These are phyloP conservation scores for Amesomyces nigricolor DNA, from an alignment of 2,329 filamentous ascomycete species.

Conservation along the genomic window DNA sequence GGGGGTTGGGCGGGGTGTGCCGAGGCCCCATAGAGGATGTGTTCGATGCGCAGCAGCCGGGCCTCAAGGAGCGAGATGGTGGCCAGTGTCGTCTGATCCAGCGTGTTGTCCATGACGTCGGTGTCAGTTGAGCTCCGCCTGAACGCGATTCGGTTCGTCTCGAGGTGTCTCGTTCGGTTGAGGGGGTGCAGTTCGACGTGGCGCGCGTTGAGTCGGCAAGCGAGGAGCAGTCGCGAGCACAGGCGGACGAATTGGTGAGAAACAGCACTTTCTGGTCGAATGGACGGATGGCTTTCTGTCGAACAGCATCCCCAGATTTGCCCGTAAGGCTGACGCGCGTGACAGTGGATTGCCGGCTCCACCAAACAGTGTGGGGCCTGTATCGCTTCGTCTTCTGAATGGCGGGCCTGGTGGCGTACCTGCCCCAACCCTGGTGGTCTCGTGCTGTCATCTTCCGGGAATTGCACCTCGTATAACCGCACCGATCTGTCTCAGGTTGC, in stretches of 20 bases:
- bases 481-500: not conserved
- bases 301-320: not conserved
- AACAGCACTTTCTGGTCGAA: not conserved
- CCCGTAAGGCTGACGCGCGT: not conserved
- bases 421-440: not conserved
- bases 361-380: not conserved
- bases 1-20: conserved; percentile 31
- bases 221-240: too few relatives aligned
- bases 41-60: conserved; percentile 55
- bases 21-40: conserved; percentile 49
- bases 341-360: not conserved
- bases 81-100: conserved; percentile 49
- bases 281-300: not conserved
- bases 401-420: not conserved
- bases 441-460: not conserved
- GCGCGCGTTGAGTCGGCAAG: too few relatives aligned
- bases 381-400: not conserved
- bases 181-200: too few relatives aligned
- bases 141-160: not conserved
- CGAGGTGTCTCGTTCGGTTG: too few relatives aligned
- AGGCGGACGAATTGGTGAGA: too few relatives aligned
- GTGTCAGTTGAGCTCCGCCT: not conserved
- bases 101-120: conserved; percentile 29
- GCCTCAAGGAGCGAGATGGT: conserved; percentile 54
- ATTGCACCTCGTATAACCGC: too few relatives aligned